Base-by-base conservation (phyloP, 2,329 filamentous ascomycete species). In the Pseudocercospora ulei region DNA sequence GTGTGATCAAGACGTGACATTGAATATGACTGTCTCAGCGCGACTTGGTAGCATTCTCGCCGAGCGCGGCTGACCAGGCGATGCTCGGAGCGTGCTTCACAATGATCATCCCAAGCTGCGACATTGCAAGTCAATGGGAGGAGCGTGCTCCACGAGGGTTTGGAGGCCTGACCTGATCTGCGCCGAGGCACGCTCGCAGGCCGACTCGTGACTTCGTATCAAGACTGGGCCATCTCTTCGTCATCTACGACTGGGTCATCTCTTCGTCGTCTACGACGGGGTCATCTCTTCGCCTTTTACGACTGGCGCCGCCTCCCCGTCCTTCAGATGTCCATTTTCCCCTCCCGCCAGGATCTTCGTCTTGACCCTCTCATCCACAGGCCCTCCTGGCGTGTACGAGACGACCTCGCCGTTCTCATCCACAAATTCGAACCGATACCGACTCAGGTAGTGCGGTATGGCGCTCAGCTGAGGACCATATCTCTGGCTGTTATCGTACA, bases 361-460 rank as follows among this genome's bases (percentile, higher is more conserved):
- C 46, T 46, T 50, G 7, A 58, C 55, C 36, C 48, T 51, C 36
- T 50, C 53, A 36, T 56, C 54, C 26, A 57, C 47, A 8, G 46
- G 43, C 2, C 50, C 51, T 19, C 56, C 56, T 3, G 56, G 56
- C 16, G 55, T 59, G 45, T 52, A 56, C 3, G 50, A 50, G 17
- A 88, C 82, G 4, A 93, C 79, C 39, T 92, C 80, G 43, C 86
- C 88, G 33, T 84, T 73, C 65, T 98, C 90, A 60, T 98, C 85
- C 28, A 96, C 81, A 54, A 94, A 96, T 59, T 98, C 87, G 59
- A 96, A 96, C 64, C 95, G 92, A 66, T 96, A 98, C 38, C 86
- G 75, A 48, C 86, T 94, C 7, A 98, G 74, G 3, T 96, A 72
- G 61, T 98, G 90, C 0, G 90, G 90, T 40, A 98, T 96, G 1